These are phyloP conservation scores for Backusella psychrophila DNA, from an alignment of 192 early-diverging fungal genomes.

Conservation along the genomic window DNA sequence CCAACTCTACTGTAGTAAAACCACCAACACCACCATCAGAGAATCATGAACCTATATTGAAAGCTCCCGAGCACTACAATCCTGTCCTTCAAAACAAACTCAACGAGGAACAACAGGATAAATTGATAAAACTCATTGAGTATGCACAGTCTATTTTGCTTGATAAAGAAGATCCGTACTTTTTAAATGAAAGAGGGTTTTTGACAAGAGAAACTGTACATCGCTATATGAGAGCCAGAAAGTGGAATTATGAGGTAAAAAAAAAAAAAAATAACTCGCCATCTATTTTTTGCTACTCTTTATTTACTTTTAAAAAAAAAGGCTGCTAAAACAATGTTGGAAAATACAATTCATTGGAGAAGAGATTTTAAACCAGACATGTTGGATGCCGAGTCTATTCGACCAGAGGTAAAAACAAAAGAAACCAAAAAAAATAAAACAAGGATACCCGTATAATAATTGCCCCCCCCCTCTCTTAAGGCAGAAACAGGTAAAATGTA, in stretches of 20 bases:
- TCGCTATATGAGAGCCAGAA: constrained; percentile 28
- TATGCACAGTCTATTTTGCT: constrained; percentile 15
- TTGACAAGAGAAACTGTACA: constrained; percentile 20
- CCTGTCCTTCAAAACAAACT: constrained; percentile 9
- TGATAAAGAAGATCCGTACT: constrained; percentile 20
- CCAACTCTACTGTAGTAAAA: not conserved
- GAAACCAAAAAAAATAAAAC: not conserved
- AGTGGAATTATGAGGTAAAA: constrained; percentile 26
- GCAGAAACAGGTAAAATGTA: constrained; percentile 75
- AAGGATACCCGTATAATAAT: not conserved
- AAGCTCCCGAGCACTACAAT: constrained; percentile 1
- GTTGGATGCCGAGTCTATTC: constrained; percentile 8
- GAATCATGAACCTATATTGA: constrained; percentile 12
- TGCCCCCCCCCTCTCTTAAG: not conserved
- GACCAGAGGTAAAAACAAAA: constrained; percentile 32
- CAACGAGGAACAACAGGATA: constrained; percentile 15
- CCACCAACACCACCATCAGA: not conserved
- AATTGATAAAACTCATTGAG: constrained; percentile 8
- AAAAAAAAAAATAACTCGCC: too few relatives aligned
- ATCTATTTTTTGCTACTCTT: too few relatives aligned
- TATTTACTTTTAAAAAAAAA: too few relatives aligned
- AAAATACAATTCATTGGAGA: constrained; percentile 26
- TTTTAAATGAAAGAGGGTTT: constrained; percentile 26
- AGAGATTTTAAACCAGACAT: constrained; percentile 20
- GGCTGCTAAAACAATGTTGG: constrained; percentile 17